Base-by-base conservation (phyloP, 2,329 filamentous ascomycete species). In the Fusarium sp. region DNA sequence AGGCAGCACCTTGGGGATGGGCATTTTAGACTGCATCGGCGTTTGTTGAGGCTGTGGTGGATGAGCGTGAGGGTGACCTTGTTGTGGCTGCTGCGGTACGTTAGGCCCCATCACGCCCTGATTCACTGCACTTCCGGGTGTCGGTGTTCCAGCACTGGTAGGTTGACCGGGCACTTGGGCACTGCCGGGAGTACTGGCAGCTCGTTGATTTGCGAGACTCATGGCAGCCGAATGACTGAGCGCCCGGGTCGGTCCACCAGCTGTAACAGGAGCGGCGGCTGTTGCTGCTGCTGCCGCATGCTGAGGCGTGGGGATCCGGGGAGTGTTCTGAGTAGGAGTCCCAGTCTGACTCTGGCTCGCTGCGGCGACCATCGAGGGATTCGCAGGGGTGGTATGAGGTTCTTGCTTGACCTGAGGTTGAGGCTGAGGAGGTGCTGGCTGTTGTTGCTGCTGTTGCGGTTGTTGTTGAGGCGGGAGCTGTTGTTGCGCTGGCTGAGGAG, bases 1-100 rank as follows among this genome's bases (percentile, higher is more conserved):
- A 6, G 88, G 89, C 3, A 98, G 88, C 43, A 89, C 91, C 83
- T 97, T 97, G 3, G 95, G 92, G 59, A 97, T 97, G 0, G 92
- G 92, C 86, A 97, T 93, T 81, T 95, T 95, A 54, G 85, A 82
- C 50, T 89, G 84, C 81, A 88, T 79, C 18, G 82, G 81, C 16
- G 83, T 77, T 37, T 82, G 83, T 59, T 82, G 85, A 18, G 78
- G 72, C 37, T 86, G 85, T 32, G 85, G 82, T 4, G 87, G 86
- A 70, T 89, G 87, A 10, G 86, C 85, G 72, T 89, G 87, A 5
- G 84, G 79, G 67, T 88, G 86, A 4, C 82, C 82, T 66, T 83
- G 81, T 66, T 85, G 84, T 27, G 77, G 78, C 35, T 78, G 80
- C 35, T 78, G 79, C 54, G 75, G 78, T 43, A 76, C 72, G 52